These are phyloP conservation scores for Neopestalotiopsis rosae DNA, from an alignment of 2,329 filamentous ascomycete species.

Conservation along the genomic window DNA sequence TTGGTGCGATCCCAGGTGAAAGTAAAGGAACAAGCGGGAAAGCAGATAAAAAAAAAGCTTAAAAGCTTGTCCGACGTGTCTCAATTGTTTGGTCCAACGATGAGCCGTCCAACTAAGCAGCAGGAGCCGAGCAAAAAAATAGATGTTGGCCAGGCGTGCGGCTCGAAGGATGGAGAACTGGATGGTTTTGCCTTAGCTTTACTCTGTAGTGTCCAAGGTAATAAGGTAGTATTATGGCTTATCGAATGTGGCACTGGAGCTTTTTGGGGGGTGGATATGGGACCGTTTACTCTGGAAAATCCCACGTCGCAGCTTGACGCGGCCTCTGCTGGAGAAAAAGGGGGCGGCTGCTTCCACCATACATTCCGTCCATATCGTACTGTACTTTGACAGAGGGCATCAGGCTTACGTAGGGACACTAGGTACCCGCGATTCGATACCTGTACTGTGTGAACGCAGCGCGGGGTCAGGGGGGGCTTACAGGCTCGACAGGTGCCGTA, in stretches of 20 bases:
- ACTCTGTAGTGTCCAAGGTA: background rate
- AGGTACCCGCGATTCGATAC: too few species aligned
- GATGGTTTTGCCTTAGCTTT: background rate
- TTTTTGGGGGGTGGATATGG: background rate
- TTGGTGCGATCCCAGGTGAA: background rate
- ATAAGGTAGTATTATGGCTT: background rate
- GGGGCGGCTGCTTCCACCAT: background rate
- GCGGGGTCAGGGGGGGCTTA: background rate
- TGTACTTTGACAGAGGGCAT: background rate
- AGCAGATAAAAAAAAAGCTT: background rate
- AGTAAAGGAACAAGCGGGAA: background rate
- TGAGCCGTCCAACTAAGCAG: background rate
- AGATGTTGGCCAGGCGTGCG: background rate
- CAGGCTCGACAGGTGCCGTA: background rate
- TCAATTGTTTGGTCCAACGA: background rate
- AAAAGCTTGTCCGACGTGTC: constrained; percentile 10
- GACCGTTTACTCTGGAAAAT: constrained; percentile 9
- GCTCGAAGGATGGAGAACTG: background rate
- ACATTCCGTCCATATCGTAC: background rate
- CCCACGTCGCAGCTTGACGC: constrained; percentile 17
- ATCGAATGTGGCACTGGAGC: constrained; percentile 8
- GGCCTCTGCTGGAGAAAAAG: constrained; percentile 12
- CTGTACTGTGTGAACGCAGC: constrained; percentile 1
- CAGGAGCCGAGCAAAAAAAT: constrained; percentile 2
- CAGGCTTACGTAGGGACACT: background rate